phyloP scores from a whole-genome alignment of 164 flowering plant species.

The Tetracentron sinense region DNA sequence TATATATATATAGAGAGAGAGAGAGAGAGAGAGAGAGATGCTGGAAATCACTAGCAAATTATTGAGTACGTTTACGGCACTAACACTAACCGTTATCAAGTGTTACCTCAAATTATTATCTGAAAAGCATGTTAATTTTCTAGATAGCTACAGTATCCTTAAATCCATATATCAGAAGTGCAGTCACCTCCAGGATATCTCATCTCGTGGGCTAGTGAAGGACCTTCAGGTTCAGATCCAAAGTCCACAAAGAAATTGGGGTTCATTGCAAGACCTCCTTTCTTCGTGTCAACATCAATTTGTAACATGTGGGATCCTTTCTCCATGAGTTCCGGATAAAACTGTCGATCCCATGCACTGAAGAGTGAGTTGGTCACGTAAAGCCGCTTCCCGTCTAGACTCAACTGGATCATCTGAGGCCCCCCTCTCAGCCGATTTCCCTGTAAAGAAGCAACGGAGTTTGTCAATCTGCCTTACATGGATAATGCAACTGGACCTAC shows the following conservation, averaged over 20 bases:
- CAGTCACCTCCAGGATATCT: slow-evolving; percentile 99
- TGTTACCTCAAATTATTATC: too few relatives aligned
- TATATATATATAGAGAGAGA: too few relatives aligned
- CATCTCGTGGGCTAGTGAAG: slow-evolving; percentile 96
- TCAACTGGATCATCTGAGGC: slow-evolving; percentile 96
- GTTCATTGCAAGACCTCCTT: slow-evolving; percentile 77
- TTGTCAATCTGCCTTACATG: not conserved
- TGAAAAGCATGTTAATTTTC: too few relatives aligned
- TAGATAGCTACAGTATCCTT: slow-evolving; percentile 5
- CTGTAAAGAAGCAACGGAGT: slow-evolving; percentile 29
- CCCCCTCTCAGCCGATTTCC: slow-evolving; percentile 82
- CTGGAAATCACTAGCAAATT: too few relatives aligned
- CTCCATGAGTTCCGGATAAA: slow-evolving; percentile 74
- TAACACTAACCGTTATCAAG: too few relatives aligned
- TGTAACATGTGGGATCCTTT: slow-evolving; percentile 93
- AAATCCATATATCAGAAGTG: slow-evolving; percentile 97
- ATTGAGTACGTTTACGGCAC: too few relatives aligned
- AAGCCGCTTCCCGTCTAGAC: slow-evolving; percentile 91
- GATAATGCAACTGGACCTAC: not conserved
- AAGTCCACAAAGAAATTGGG: slow-evolving; percentile 87
- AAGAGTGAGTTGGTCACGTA: slow-evolving; percentile 92
- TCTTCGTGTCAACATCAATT: slow-evolving; percentile 75
- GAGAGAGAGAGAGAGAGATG: too few relatives aligned
- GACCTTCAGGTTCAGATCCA: slow-evolving; percentile 88
- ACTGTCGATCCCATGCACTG: slow-evolving; percentile 93